Conservation (phyloP, 345 rosid species). For the Erodium maritimum region DNA sequence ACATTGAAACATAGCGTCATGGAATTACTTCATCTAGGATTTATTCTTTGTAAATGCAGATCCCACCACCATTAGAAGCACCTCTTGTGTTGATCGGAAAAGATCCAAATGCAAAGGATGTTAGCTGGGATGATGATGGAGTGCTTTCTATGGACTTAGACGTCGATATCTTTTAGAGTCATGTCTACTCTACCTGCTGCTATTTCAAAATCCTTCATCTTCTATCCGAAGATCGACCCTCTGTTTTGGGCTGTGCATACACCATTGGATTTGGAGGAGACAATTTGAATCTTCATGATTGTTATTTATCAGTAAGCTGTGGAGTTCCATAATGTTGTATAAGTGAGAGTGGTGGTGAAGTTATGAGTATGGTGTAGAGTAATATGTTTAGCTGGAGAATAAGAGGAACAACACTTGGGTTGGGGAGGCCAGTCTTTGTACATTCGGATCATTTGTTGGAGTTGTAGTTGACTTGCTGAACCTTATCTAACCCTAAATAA, state of each 20-base stretch:
- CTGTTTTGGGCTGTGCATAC: no score
- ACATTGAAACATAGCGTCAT: no score
- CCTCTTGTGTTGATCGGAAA: constrained; percentile 44
- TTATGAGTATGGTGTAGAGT: background rate
- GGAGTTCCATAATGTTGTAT: no score
- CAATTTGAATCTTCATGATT: no score
- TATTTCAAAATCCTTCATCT: background rate
- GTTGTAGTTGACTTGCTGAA: no score
- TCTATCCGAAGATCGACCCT: no score
- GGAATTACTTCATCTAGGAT: no score
- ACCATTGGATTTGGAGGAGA: no score
- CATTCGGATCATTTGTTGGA: no score
- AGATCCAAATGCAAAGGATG: constrained; percentile 52
- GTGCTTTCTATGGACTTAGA: constrained; percentile 61
- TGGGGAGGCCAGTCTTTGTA: background rate
- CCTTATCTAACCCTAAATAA: background rate
- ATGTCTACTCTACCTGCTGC: no score
- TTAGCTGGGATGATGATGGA: constrained; percentile 77
- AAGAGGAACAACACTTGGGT: background rate
- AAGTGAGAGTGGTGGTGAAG: background rate
- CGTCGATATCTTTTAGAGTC: constrained; percentile 53
- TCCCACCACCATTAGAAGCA: constrained; percentile 60
- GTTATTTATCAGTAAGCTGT: no score
- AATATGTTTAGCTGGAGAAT: background rate
- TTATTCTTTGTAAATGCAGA: constrained; percentile 26